Base-by-base conservation (phyloP, 306 rosid species). In the Bauhinia variegata region DNA sequence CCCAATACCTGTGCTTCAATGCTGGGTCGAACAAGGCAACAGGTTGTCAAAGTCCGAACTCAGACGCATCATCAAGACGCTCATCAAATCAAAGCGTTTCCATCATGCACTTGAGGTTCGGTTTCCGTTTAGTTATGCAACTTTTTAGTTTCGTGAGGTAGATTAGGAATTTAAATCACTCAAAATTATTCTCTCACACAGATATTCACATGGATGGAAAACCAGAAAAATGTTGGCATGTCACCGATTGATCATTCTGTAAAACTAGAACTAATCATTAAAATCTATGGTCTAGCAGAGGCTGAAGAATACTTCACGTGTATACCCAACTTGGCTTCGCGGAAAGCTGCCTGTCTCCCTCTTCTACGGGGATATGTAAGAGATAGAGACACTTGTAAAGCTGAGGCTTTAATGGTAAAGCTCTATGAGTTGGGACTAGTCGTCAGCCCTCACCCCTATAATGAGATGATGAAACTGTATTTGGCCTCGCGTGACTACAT, bases 381-480 rank as follows among this genome's bases (percentile, higher is more conserved):
- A 72, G 75, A 51, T 31, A 79, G 85, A 70, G 82, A 89, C 54
- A 67, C 67, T 0, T 41, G 23, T 54, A 92, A 76, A 56, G 98
- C 98, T 0, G 96, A 92, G 79, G 76, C 67, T 10, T 67, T 87
- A 68, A 89, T 92, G 96, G 80, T 60, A 60, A 87, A 81, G 80
- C 85, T 89, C 60, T 85, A 80, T 63, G 80, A 62, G 7, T 43
- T 81, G 75, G 98, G 98, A 67, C 78, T 92, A 39, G 73, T 87
- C 18, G 74, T 87, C 41, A 76, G 59, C 67, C 78, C 92, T 31
- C 85, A 82, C 73, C 87, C 79, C 6, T 89, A 74, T 75, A 92
- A 92, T 70, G 92, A 87, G 80, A 89, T 89, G 96, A 92, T 89
- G 96, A 92, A 87, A 67, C 76, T 92, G 71, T 92, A 92, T 78